phyloP scores from a whole-genome alignment of 495 filamentous ascomycete genomes.

The Daldinia bambusicola region DNA sequence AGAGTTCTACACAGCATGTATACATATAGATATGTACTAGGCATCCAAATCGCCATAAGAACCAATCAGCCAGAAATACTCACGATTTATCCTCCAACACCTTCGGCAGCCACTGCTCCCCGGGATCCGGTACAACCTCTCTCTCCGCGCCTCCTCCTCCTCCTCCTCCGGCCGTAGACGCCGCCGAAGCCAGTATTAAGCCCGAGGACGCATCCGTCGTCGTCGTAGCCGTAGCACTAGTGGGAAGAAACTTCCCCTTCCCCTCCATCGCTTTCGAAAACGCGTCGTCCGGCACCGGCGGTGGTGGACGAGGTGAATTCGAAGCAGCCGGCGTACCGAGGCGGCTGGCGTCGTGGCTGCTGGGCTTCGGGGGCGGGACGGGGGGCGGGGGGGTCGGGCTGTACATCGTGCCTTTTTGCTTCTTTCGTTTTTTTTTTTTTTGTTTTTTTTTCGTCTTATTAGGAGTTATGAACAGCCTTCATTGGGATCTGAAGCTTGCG shows the following conservation, averaged over 20 bases:
- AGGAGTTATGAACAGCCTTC: background rate
- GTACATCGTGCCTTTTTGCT: slow-evolving; percentile 36
- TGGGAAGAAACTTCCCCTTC: slow-evolving; percentile 7
- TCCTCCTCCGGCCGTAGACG: slow-evolving; percentile 14
- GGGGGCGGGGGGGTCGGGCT: slow-evolving; percentile 63
- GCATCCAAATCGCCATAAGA: too few species aligned
- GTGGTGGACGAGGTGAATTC: slow-evolving; percentile 56
- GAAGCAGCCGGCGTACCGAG: slow-evolving; percentile 65
- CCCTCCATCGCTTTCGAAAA: slow-evolving; percentile 20
- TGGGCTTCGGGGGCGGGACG: slow-evolving; percentile 77
- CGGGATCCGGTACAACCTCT: slow-evolving; percentile 58
- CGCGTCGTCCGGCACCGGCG: slow-evolving; percentile 49
- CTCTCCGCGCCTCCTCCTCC: slow-evolving; percentile 28
- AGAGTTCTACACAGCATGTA: too few species aligned
- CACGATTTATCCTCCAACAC: slow-evolving; percentile 81
- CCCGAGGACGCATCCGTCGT: slow-evolving; percentile 38
- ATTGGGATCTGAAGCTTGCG: background rate
- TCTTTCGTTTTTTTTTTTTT: background rate
- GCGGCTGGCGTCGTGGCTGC: slow-evolving; percentile 73
- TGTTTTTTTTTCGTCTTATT: background rate
- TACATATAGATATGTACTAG: too few species aligned
- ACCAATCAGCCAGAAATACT: slow-evolving; percentile 26
- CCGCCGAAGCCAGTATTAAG: slow-evolving; percentile 37
- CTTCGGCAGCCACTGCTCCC: slow-evolving; percentile 73
- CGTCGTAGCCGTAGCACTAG: background rate